Evolutionary conservation across 2,329 filamentous ascomycete species (phyloP).

Genomic region (Arthroderma sp.): DNA sequence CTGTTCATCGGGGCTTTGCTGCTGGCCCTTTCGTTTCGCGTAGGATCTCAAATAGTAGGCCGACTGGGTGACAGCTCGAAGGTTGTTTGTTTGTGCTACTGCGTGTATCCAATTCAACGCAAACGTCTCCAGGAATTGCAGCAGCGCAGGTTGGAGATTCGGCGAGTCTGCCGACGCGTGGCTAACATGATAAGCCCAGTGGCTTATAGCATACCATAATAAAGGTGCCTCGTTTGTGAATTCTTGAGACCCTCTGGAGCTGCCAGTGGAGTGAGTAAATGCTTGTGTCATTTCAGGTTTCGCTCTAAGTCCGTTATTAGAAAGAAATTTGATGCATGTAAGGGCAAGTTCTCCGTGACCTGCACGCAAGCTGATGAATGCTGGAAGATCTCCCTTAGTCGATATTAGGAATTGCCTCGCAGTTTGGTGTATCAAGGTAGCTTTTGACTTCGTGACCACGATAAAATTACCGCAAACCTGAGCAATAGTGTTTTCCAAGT

Average conservation of each 20-base stretch:
- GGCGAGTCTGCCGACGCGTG: neutral
- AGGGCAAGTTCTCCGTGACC: constrained; percentile 12
- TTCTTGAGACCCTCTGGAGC: no score
- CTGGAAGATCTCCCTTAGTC: constrained; percentile 1
- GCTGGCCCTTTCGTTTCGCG: constrained; percentile 1
- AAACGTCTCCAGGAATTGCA: constrained; percentile 6
- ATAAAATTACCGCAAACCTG: constrained; percentile 19
- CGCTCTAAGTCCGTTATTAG: constrained; percentile 1
- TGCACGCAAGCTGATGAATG: constrained; percentile 1
- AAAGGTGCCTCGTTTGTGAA: constrained; percentile 3
- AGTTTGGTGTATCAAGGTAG: constrained; percentile 18
- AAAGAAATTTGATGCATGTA: constrained; percentile 15
- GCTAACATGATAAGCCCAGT: constrained; percentile 8
- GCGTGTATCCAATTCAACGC: constrained; percentile 23
- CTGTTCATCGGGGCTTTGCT: constrained; percentile 5
- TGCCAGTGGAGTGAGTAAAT: neutral
- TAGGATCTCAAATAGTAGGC: constrained; percentile 17
- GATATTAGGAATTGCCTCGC: constrained; percentile 15
- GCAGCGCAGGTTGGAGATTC: constrained; percentile 1
- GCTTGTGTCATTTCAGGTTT: neutral
- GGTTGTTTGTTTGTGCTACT: constrained; percentile 13
- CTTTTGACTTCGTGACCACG: constrained; percentile 12
- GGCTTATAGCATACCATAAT: constrained; percentile 5
- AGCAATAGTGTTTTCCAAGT: constrained; percentile 13
- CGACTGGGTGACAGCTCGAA: constrained; percentile 17